These are phyloP conservation scores for Tulasnella sp. DNA, from an alignment of 768 basidiomycete species.

Conservation along the genomic window DNA sequence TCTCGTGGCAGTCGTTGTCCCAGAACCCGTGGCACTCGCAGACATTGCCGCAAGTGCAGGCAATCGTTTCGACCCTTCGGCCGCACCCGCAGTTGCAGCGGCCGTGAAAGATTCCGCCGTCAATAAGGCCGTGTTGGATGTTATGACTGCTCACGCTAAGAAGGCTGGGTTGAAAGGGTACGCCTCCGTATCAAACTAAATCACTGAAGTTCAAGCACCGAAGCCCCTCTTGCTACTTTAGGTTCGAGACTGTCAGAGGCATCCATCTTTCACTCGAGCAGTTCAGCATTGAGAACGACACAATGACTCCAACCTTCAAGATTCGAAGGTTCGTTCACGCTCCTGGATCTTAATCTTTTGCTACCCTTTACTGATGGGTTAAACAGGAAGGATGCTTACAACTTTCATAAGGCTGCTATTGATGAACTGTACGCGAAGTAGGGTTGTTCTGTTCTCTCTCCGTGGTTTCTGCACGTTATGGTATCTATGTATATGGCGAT, in stretches of 20 bases:
- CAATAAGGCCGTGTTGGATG: constrained; percentile 41
- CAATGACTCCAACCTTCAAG: constrained; percentile 88
- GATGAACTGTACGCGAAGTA: constrained; percentile 9
- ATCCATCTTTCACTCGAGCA: constrained; percentile 62
- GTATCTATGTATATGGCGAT: no score
- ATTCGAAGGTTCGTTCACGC: constrained; percentile 27
- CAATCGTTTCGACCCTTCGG: constrained; percentile 35
- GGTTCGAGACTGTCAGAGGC: constrained; percentile 83
- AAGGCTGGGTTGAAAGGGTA: constrained; percentile 27
- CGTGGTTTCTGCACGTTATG: no score
- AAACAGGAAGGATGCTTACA: constrained; percentile 10
- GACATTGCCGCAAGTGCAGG: constrained; percentile 42
- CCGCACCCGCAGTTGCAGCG: constrained; percentile 40
- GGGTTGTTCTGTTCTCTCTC: no score
- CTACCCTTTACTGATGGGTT: no score
- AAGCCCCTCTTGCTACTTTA: constrained; percentile 27
- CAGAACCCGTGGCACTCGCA: constrained; percentile 69
- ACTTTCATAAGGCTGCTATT: background rate
- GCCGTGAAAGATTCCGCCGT: constrained; percentile 55
- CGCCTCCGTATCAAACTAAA: background rate
- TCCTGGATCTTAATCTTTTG: background rate
- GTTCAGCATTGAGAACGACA: constrained; percentile 68
- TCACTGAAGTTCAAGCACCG: no score
- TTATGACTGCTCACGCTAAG: constrained; percentile 49
- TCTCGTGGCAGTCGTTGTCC: constrained; percentile 71